Percentiles rank a stretch among this genome's conserved stretches.
phyloP scores from a whole-genome alignment of 2,329 filamentous ascomycete genomes.

The Fusarium coicis region DNA sequence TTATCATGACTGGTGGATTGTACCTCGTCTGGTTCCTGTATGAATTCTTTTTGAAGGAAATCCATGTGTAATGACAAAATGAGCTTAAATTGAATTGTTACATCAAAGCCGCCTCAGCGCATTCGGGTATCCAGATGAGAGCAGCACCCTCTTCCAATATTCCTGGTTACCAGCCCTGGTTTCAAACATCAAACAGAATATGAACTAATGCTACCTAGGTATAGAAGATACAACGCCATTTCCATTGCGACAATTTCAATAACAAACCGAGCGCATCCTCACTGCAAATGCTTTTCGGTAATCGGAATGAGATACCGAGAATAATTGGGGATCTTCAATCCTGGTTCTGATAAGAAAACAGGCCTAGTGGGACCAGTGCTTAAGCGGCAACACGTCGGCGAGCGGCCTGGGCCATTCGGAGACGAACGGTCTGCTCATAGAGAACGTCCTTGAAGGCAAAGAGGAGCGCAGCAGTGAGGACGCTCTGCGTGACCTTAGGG shows the following conservation, averaged over 20 bases:
- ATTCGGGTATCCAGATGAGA: slow-evolving; percentile 45
- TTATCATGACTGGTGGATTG: slow-evolving; percentile 74
- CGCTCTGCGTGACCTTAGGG: slow-evolving; percentile 96
- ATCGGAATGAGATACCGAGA: slow-evolving; percentile 10
- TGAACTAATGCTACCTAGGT: slow-evolving; percentile 1
- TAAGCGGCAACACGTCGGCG: slow-evolving; percentile 53
- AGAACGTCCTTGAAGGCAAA: slow-evolving; percentile 99
- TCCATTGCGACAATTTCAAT: slow-evolving; percentile 18
- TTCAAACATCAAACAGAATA: slow-evolving; percentile 2
- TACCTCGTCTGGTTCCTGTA: slow-evolving; percentile 59
- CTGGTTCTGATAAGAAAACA: slow-evolving; percentile 12
- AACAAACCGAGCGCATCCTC: slow-evolving; percentile 21
- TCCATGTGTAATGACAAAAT: slow-evolving; percentile 1
- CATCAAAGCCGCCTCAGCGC: slow-evolving; percentile 34
- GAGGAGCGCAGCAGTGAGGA: slow-evolving; percentile 93
- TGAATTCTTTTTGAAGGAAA: background rate
- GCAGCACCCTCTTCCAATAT: slow-evolving; percentile 16
- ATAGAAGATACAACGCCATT: slow-evolving; percentile 29
- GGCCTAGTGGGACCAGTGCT: slow-evolving; percentile 1
- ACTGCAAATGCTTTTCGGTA: slow-evolving; percentile 26
- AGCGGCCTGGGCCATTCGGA: slow-evolving; percentile 61
- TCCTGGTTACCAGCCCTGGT: slow-evolving; percentile 3
- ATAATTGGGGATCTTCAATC: slow-evolving; percentile 6
- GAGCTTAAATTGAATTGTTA: slow-evolving; percentile 25
- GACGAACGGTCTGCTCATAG: slow-evolving; percentile 81